These are phyloP conservation scores for Porcisia hertigi DNA, from an alignment of 208 protist species.

Conservation along the genomic window DNA sequence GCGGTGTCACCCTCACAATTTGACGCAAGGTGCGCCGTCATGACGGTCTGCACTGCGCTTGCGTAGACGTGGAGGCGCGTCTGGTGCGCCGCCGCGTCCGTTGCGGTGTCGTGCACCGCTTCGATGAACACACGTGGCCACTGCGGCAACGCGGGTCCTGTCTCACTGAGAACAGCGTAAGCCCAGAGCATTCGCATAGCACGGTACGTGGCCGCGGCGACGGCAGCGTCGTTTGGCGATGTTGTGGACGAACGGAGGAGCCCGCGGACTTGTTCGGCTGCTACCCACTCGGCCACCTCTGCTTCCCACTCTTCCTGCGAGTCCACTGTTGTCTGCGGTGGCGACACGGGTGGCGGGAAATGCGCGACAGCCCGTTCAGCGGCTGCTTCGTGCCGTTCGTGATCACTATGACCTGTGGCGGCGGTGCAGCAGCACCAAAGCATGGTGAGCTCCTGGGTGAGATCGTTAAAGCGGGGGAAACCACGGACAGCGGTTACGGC, in stretches of 20 bases:
- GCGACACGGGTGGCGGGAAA: neutral
- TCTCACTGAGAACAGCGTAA: slow-evolving; percentile 12
- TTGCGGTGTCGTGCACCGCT: slow-evolving; percentile 15
- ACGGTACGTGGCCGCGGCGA: slow-evolving; percentile 7
- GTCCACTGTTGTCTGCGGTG: neutral
- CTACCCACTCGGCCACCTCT: slow-evolving; percentile 25
- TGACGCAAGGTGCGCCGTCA: slow-evolving; percentile 10
- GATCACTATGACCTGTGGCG: neutral
- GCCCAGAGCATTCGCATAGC: slow-evolving; percentile 23
- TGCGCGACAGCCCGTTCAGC: neutral
- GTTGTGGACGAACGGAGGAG: neutral
- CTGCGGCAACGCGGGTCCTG: neutral
- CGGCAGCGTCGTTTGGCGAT: neutral
- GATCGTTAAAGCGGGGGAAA: slow-evolving; percentile 3
- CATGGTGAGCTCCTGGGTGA: slow-evolving; percentile 14
- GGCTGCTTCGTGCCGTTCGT: neutral
- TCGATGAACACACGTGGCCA: slow-evolving; percentile 23
- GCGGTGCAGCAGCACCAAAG: slow-evolving; percentile 2
- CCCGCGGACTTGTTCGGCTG: neutral
- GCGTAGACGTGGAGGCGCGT: slow-evolving; percentile 19
- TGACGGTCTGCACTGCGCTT: slow-evolving; percentile 15
- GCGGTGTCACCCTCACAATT: neutral
- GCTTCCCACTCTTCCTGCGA: slow-evolving; percentile 14
- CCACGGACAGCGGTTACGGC: neutral
- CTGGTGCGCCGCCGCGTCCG: slow-evolving; percentile 12